Conservation (phyloP, 495 filamentous ascomycete species). For the Parathielavia hyrcaniae region DNA sequence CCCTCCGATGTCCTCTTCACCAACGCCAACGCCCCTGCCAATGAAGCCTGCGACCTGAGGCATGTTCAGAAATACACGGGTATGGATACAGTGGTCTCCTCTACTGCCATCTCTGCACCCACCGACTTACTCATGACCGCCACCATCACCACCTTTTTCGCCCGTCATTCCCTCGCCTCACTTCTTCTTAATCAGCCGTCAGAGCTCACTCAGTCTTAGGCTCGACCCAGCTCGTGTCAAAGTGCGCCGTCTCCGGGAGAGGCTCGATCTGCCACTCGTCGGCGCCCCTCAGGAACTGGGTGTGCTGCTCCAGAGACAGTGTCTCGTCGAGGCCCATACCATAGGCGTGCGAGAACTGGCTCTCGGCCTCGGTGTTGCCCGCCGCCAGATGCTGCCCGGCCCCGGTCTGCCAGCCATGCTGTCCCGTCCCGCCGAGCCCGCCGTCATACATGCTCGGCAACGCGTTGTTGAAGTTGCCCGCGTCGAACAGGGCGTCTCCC, state of each 20-base stretch:
- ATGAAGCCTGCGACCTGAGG: neutral
- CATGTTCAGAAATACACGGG: neutral
- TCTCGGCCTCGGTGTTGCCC: slow-evolving; percentile 14
- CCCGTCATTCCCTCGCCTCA: neutral
- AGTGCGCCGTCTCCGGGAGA: slow-evolving; percentile 25
- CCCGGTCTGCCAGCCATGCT: slow-evolving; percentile 17
- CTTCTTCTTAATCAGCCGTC: neutral
- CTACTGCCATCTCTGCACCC: neutral
- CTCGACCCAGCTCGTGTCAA: slow-evolving; percentile 27
- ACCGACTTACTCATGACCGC: neutral
- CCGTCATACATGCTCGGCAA: slow-evolving; percentile 14
- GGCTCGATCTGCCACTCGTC: slow-evolving; percentile 33
- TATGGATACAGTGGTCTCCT: neutral
- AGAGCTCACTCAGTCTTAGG: slow-evolving; percentile 16
- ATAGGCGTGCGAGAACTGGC: slow-evolving; percentile 21
- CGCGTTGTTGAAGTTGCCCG: slow-evolving; percentile 15
- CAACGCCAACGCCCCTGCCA: slow-evolving; percentile 4
- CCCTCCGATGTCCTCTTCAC: neutral
- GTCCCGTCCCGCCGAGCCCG: neutral
- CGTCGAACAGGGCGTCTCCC: slow-evolving; percentile 18
- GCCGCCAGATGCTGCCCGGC: slow-evolving; percentile 20
- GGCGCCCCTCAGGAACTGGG: slow-evolving; percentile 19
- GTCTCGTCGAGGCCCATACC: slow-evolving; percentile 24
- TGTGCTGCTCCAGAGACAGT: slow-evolving; percentile 24
- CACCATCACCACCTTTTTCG: no score